These are phyloP conservation scores for Nitzschia sp. DNA, from an alignment of 108 stramenopile species.

Conservation along the genomic window DNA sequence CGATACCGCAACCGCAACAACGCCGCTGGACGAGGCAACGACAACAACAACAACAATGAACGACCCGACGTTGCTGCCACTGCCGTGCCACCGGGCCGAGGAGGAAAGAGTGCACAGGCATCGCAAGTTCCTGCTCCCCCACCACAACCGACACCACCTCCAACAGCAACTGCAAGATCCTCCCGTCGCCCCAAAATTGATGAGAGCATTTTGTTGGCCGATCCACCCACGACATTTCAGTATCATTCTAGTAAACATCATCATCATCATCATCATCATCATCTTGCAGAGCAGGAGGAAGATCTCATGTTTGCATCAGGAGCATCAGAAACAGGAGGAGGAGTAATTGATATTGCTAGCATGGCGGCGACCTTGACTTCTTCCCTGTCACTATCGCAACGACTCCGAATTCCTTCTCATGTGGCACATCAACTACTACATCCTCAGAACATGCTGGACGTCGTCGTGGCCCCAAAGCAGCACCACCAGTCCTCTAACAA, in stretches of 20 bases:
- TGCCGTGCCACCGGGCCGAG: background rate
- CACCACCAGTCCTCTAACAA: too few species aligned
- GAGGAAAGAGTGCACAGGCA: background rate
- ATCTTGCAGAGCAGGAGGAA: background rate
- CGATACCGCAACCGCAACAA: constrained; percentile 14
- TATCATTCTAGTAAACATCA: background rate
- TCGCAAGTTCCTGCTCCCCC: background rate
- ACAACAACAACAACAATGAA: too few species aligned
- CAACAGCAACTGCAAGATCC: background rate
- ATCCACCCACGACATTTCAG: background rate
- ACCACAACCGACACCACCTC: background rate
- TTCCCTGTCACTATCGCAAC: constrained; percentile 14
- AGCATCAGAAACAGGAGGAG: constrained; percentile 1
- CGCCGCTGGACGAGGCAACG: constrained; percentile 1
- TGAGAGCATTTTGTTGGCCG: constrained; percentile 12
- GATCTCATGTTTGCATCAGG: background rate
- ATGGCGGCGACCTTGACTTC: constrained; percentile 24
- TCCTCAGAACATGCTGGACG: background rate
- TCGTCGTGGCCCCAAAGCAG: background rate
- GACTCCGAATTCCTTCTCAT: constrained; percentile 29
- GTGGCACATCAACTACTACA: constrained; percentile 13
- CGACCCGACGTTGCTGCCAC: background rate
- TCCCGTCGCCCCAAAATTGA: constrained; percentile 11
- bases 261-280: background rate
- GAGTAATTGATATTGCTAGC: constrained; percentile 17